Percentiles rank a stretch among this genome's conserved stretches.
Evolutionary conservation across 371 early-diverging fungal species (phyloP).

Genomic region (Blastocladiella emersonii): DNA sequence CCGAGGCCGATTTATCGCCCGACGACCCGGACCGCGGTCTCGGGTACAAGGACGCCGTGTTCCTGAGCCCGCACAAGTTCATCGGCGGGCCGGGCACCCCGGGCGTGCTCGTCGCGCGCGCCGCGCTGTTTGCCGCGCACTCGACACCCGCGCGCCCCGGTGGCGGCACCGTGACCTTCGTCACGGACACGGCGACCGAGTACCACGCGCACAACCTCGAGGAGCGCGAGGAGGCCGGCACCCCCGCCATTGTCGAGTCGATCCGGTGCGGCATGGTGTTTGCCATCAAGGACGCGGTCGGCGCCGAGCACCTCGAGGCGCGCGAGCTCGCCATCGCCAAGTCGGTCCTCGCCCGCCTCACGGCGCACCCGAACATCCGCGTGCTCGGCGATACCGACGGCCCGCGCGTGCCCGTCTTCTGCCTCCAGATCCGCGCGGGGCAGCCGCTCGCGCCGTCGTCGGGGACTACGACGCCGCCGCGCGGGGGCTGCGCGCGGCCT

Average conservation of each 20-base stretch:
- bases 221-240: slow-evolving; percentile 11
- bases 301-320: background rate
- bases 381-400: background rate
- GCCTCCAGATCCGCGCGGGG: background rate
- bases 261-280: slow-evolving; percentile 11
- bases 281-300: slow-evolving; percentile 6
- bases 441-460: background rate
- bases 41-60: slow-evolving; percentile 6
- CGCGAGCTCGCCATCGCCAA: background rate
- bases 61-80: slow-evolving; percentile 11
- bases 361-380: background rate
- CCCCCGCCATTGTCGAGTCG: slow-evolving; percentile 9
- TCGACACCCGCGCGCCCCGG: slow-evolving; percentile 5
- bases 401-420: slow-evolving; percentile 7
- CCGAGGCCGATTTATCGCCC: background rate
- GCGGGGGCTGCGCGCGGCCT: too few species aligned
- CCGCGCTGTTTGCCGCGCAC: background rate
- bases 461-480: too few species aligned
- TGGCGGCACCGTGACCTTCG: slow-evolving; percentile 9
- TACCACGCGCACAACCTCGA: slow-evolving; percentile 4
- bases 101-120: slow-evolving; percentile 7
- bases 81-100: slow-evolving; percentile 12
- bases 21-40: background rate
- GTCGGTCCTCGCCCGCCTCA: background rate
- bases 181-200: slow-evolving; percentile 1